These are phyloP conservation scores for Mesembryanthemum crystallinum DNA, from an alignment of 148 eudicot species.

Conservation along the genomic window DNA sequence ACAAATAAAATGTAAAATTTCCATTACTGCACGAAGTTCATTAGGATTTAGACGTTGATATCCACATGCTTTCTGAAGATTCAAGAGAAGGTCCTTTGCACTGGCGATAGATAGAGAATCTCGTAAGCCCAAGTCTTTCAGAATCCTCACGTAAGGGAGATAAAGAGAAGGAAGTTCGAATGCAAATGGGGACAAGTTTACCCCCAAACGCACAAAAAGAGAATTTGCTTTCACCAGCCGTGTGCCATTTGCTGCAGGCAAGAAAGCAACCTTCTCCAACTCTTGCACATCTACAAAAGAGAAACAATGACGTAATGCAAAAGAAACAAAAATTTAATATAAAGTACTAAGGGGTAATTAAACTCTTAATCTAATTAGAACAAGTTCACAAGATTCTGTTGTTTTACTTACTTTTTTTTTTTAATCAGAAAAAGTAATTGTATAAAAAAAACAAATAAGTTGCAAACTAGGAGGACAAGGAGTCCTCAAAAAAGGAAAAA, in stretches of 20 bases:
- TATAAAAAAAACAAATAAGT: too few species aligned
- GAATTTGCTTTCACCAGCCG: constrained; percentile 84
- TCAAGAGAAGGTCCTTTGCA: constrained; percentile 76
- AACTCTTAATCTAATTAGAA: background rate
- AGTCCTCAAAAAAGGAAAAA: too few species aligned
- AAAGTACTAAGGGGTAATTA: background rate
- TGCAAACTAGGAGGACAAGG: too few species aligned
- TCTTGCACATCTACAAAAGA: constrained; percentile 53
- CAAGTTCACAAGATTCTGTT: too few species aligned
- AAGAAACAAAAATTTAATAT: background rate
- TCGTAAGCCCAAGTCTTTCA: constrained; percentile 81
- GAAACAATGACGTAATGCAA: constrained; percentile 9
- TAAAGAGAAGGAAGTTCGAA: constrained; percentile 86
- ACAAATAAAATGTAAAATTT: constrained; percentile 69
- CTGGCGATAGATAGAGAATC: constrained; percentile 68
- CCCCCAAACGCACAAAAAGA: constrained; percentile 77
- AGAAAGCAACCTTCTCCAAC: constrained; percentile 79
- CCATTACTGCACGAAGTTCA: constrained; percentile 93
- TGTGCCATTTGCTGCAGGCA: constrained; percentile 99
- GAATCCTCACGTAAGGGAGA: constrained; percentile 82
- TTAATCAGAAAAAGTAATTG: too few species aligned
- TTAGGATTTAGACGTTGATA: constrained; percentile 97
- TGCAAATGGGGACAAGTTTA: constrained; percentile 93
- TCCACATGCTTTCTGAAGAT: constrained; percentile 93
- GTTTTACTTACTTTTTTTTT: too few species aligned